Evolutionary conservation across 2,329 filamentous ascomycete genomes (phyloP).

Genomic region (Neonectria coccinea): DNA sequence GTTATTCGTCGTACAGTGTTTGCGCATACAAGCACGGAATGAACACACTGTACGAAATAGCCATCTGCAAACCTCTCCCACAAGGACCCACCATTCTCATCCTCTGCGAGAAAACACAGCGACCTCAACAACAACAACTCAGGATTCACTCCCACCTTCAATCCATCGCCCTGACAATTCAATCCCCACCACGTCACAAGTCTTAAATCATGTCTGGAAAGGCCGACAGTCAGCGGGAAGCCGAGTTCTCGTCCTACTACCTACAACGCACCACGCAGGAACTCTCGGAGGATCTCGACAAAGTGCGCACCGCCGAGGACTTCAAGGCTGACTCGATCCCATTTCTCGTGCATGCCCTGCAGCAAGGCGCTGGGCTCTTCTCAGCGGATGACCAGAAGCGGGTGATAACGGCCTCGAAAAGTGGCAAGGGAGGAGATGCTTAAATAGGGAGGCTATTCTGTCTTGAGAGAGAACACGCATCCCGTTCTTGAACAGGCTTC

Average conservation of each 20-base stretch:
- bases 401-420: conserved; percentile 34
- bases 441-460: conserved; percentile 15
- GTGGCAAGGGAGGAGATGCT: conserved; percentile 28
- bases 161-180: background rate
- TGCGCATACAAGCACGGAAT: background rate
- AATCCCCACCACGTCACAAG: background rate
- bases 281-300: conserved; percentile 80
- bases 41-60: background rate
- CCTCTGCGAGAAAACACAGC: background rate
- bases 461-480: background rate
- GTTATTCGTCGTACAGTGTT: background rate
- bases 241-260: conserved; percentile 73
- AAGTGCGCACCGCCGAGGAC: conserved; percentile 75
- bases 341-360: conserved; percentile 74
- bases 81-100: background rate
- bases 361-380: conserved; percentile 75
- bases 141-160: background rate
- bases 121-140: background rate
- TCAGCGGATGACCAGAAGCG: conserved; percentile 54
- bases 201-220: conserved; percentile 35
- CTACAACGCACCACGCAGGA: conserved; percentile 76
- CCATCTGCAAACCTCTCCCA: conserved; percentile 6
- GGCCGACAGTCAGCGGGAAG: conserved; percentile 30
- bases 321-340: conserved; percentile 74
- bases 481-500: too few species aligned